Evolutionary conservation across 495 filamentous ascomycete genomes (phyloP).

Genomic region (Cairneyella variabilis): DNA sequence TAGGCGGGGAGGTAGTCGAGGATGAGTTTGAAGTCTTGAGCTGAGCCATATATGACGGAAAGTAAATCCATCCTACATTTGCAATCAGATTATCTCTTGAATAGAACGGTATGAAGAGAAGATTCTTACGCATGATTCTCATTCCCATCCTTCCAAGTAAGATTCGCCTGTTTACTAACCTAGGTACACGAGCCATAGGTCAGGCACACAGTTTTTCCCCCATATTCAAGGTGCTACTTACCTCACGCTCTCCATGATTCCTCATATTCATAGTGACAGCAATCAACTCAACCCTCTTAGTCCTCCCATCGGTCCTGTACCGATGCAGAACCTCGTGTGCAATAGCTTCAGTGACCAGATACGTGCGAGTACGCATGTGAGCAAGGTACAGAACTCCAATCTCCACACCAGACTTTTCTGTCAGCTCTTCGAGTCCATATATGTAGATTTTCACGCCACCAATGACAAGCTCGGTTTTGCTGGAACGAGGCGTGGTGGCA

Average conservation of each 20-base stretch:
- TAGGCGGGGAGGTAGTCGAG: constrained; percentile 20
- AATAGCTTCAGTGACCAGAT: constrained; percentile 18
- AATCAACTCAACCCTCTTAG: constrained; percentile 17
- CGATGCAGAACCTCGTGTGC: constrained; percentile 20
- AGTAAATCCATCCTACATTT: constrained; percentile 13
- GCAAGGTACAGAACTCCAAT: constrained; percentile 16
- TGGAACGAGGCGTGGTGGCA: constrained; percentile 13
- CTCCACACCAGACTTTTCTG: constrained; percentile 5
- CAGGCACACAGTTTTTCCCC: not conserved
- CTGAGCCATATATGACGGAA: constrained; percentile 12
- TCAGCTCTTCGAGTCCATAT: constrained; percentile 19
- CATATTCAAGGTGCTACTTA: not conserved
- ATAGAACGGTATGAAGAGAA: not conserved
- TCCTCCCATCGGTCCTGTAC: constrained; percentile 19
- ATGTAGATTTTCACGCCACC: constrained; percentile 17
- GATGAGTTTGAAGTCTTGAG: constrained; percentile 23
- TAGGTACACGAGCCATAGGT: not conserved
- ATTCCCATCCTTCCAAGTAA: constrained; percentile 19
- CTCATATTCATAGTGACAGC: constrained; percentile 23
- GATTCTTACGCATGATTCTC: constrained; percentile 16
- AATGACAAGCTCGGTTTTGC: constrained; percentile 13
- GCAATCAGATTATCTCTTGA: not conserved
- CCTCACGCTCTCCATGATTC: constrained; percentile 19
- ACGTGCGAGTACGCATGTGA: constrained; percentile 19
- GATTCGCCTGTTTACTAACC: constrained; percentile 13